These are phyloP conservation scores for Chlorella sorokiniana DNA, from an alignment of 139 green algal species.

Conservation along the genomic window DNA sequence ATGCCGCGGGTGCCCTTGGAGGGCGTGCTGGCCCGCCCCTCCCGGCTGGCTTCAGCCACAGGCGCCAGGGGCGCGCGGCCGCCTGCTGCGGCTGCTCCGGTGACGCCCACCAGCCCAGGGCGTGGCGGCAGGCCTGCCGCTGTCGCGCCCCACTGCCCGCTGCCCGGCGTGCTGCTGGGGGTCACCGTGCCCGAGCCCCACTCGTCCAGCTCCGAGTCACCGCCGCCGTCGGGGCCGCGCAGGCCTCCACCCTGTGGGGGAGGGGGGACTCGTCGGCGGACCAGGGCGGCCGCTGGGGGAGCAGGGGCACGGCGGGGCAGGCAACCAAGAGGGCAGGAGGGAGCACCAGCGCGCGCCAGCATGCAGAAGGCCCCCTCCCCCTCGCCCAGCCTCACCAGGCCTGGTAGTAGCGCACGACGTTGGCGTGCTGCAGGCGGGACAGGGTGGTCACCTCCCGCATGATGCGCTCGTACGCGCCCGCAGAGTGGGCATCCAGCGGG, in stretches of 20 bases:
- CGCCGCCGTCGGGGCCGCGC: neutral
- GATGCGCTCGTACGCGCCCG: slow-evolving; percentile 59
- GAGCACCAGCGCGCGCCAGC: neutral
- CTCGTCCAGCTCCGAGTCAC: slow-evolving; percentile 25
- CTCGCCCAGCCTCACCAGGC: slow-evolving; percentile 38
- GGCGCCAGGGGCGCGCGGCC: neutral
- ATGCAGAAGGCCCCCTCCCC: neutral
- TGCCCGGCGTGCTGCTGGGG: neutral
- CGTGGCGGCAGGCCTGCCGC: neutral
- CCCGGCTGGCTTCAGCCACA: slow-evolving; percentile 27
- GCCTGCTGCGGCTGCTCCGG: neutral
- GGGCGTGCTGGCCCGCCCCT: slow-evolving; percentile 35
- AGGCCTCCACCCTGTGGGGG: slow-evolving; percentile 13
- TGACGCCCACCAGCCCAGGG: neutral
- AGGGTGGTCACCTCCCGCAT: slow-evolving; percentile 92
- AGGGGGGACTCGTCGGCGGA: neutral
- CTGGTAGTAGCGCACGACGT: slow-evolving; percentile 94
- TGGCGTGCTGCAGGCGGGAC: slow-evolving; percentile 85
- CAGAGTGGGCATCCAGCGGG: slow-evolving; percentile 53
- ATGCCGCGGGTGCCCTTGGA: slow-evolving; percentile 12
- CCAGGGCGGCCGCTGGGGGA: no score
- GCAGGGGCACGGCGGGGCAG: neutral
- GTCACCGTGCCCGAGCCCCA: neutral
- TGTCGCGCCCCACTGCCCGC: neutral
- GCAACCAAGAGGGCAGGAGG: no score